Conservation (phyloP, 805 yeast species). For the Torulaspora gathmanii region DNA sequence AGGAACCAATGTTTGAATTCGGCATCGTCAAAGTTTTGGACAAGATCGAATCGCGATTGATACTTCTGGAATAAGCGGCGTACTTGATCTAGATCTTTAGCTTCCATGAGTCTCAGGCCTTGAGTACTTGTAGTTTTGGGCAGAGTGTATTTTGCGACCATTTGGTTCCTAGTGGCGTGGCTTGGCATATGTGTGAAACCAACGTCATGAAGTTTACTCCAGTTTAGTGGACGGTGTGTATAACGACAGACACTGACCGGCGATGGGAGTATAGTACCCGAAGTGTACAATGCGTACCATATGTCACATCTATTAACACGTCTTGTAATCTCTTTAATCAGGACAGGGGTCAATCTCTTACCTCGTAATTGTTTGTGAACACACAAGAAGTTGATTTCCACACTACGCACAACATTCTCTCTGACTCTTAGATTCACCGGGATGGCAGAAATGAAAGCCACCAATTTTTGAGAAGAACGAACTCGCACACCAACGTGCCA, state of each 20-base stretch:
- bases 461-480: slow-evolving; percentile 64
- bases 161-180: slow-evolving; percentile 60
- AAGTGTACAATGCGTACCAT: slow-evolving; percentile 96
- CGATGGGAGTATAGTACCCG: slow-evolving; percentile 87
- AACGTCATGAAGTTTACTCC: slow-evolving; percentile 84
- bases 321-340: slow-evolving; percentile 91
- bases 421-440: slow-evolving; percentile 68
- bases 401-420: slow-evolving; percentile 52
- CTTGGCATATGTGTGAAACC: slow-evolving; percentile 83
- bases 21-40: slow-evolving; percentile 58
- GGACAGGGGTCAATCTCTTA: slow-evolving; percentile 90
- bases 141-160: slow-evolving; percentile 64
- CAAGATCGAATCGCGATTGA: slow-evolving; percentile 66
- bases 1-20: slow-evolving; percentile 75
- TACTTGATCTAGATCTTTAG: slow-evolving; percentile 62
- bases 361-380: slow-evolving; percentile 89
- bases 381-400: slow-evolving; percentile 89
- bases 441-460: slow-evolving; percentile 89
- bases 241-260: slow-evolving; percentile 87
- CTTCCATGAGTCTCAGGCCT: slow-evolving; percentile 50
- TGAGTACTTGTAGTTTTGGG: slow-evolving; percentile 48
- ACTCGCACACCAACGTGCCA: slow-evolving; percentile 96
- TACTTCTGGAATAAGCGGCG: slow-evolving; percentile 53
- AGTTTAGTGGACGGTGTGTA: slow-evolving; percentile 88
- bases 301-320: slow-evolving; percentile 77